Evolutionary conservation across 495 filamentous ascomycete genomes (phyloP).

Genomic region (Collariella sp.): DNA sequence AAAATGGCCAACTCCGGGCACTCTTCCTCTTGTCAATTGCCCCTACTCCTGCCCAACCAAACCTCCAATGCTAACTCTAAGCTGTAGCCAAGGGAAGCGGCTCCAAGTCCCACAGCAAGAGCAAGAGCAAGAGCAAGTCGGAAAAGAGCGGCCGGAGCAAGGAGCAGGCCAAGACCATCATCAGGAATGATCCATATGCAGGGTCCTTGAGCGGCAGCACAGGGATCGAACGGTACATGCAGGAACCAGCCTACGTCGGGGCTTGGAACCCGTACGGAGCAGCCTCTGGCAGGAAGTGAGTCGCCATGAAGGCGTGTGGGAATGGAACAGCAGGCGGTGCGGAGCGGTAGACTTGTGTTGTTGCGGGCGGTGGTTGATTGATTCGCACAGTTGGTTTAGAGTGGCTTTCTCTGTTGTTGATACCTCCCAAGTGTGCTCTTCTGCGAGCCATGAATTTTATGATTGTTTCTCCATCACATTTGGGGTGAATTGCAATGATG

Average conservation of each 20-base stretch:
- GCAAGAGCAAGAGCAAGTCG: not conserved
- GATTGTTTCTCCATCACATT: not conserved
- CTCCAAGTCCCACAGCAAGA: conserved; percentile 2
- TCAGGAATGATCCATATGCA: not conserved
- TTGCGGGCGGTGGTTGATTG: not conserved
- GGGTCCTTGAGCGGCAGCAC: not conserved
- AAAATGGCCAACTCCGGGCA: not conserved
- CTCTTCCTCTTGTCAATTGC: not conserved
- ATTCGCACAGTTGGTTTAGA: not conserved
- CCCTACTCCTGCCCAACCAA: not conserved
- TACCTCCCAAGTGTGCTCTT: no score
- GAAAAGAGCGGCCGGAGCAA: not conserved
- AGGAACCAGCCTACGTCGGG: not conserved
- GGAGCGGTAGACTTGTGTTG: not conserved
- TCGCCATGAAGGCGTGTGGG: not conserved
- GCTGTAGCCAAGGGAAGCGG: not conserved
- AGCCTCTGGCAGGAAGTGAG: not conserved
- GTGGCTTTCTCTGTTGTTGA: not conserved
- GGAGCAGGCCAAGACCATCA: not conserved
- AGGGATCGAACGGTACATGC: not conserved
- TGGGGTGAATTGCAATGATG: not conserved
- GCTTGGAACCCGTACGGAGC: conserved; percentile 5
- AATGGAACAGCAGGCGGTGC: not conserved
- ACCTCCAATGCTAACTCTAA: not conserved
- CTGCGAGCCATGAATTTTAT: not conserved